Base-by-base conservation (phyloP, 495 filamentous ascomycete species). In the Copromyces sp. region DNA sequence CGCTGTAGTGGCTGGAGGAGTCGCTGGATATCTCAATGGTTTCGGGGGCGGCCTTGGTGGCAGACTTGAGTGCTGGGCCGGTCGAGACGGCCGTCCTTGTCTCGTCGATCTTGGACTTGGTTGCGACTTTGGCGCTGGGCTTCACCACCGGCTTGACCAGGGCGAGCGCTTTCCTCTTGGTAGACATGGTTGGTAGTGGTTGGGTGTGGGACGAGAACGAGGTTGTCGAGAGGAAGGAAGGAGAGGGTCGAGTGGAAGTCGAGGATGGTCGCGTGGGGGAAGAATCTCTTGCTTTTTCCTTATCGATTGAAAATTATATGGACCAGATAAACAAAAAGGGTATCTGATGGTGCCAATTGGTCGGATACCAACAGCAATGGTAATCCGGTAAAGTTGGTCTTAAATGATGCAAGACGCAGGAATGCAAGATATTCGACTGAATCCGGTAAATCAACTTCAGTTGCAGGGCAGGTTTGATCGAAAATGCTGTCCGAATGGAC, bases 71-170 rank as follows among this genome's bases (percentile, higher is more conserved):
- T 17, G 78, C 75, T 9, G 75, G 68, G 11, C 76, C 78, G 9
- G 73, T 76, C 9, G 83, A 82, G 17, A 97, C 91, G 5, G 90
- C 86, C 47, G 92, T 85, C 71, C 83, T 88, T 17, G 91, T 89
- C 78, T 97, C 93, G 80, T 97, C 89, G 61, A 97, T 89, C 41
- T 86, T 86, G 74, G 90, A 86, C 47, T 84, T 87, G 40, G 86
- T 75, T 29, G 88, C 83, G 74, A 89, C 74, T 74, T 82, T 92
- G 40, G 87, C 85, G 65, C 87, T 89, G 72, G 89, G 89, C 80
- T 87, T 89, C 41, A 85, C 79, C 0, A 79, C 77, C 0, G 86
- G 86, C 72, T 82, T 81, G 70, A 82, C 86, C 71, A 88, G 78
- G 75, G 81, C 81, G 71, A 80, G 76, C 69, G 83, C 73, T 14